phyloP scores from a whole-genome alignment of 2,329 filamentous ascomycete species.

The Didymella arachidicola region DNA sequence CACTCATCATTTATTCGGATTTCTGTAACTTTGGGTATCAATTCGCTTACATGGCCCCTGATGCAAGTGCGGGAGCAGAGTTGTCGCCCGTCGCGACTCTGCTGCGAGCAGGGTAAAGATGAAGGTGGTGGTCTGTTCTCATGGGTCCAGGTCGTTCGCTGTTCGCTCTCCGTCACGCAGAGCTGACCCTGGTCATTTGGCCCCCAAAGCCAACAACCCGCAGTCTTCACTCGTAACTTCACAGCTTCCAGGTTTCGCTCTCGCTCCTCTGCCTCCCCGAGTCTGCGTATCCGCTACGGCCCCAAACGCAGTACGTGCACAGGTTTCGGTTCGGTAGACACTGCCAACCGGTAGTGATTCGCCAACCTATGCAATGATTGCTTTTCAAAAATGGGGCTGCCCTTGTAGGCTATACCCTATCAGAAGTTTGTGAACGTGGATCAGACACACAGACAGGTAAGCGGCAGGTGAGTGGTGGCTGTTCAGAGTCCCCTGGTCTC shows the following conservation, averaged over 20 bases:
- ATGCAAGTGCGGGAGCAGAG: conserved; percentile 40
- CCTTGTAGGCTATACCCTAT: conserved; percentile 33
- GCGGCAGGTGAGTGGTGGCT: conserved; percentile 38
- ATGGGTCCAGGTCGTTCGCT: conserved; percentile 22
- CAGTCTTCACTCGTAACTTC: conserved; percentile 24
- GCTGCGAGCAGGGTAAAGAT: conserved; percentile 26
- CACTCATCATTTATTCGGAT: conserved; percentile 32
- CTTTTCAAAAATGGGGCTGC: conserved; percentile 36
- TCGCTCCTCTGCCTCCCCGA: conserved; percentile 24
- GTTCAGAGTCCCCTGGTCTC: conserved; percentile 30
- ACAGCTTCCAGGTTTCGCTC: conserved; percentile 18
- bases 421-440: conserved; percentile 31
- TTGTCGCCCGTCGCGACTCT: conserved; percentile 22
- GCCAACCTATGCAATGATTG: conserved; percentile 32
- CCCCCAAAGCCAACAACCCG: conserved; percentile 37
- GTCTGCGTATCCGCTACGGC: conserved; percentile 25
- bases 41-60: conserved; percentile 26
- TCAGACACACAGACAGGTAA: conserved; percentile 35
- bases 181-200: conserved; percentile 17
- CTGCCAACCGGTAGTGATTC: conserved; percentile 38
- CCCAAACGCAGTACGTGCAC: conserved; percentile 25
- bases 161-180: conserved; percentile 15
- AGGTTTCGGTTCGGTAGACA: conserved; percentile 22
- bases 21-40: conserved; percentile 16
- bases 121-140: conserved; percentile 19